A percentile compares a stretch with the other conserved stretches of the same genome.
Evolutionary conservation across 179 eudicot genomes (phyloP).

Genomic region (Sideroxylon spinosum): DNA sequence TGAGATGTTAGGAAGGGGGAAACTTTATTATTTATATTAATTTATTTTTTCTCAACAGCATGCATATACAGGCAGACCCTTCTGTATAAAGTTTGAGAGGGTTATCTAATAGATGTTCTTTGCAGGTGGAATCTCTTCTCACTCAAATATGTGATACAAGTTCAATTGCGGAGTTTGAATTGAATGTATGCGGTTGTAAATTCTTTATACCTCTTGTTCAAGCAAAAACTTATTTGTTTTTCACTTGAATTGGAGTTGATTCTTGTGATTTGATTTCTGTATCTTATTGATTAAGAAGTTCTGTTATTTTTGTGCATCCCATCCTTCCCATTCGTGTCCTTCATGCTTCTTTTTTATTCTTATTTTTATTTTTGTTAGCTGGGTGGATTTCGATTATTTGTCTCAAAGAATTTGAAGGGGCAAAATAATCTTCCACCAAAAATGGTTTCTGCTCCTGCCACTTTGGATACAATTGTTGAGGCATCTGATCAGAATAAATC

Average conservation of each 20-base stretch:
- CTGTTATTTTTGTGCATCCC: background rate
- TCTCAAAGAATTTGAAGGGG: conserved; percentile 52
- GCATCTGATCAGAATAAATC: conserved; percentile 48
- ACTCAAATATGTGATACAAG: conserved; percentile 66
- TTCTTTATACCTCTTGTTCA: background rate
- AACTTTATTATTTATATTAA: no score
- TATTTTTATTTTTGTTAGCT: conserved; percentile 39
- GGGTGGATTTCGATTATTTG: conserved; percentile 74
- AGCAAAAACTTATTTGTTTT: background rate
- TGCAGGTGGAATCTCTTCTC: conserved; percentile 70
- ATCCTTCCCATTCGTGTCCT: background rate
- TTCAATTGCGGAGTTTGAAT: conserved; percentile 71
- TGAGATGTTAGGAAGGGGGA: no score
- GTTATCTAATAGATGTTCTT: conserved; percentile 16
- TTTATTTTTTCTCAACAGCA: no score
- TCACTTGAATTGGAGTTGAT: conserved; percentile 4
- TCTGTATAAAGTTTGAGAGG: background rate
- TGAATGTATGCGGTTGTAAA: conserved; percentile 52
- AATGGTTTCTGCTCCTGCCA: conserved; percentile 43
- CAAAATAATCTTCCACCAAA: conserved; percentile 31
- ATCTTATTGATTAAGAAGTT: background rate
- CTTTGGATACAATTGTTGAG: conserved; percentile 28
- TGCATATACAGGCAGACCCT: background rate
- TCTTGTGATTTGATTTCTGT: conserved; percentile 10
- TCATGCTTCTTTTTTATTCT: background rate